Base-by-base conservation (phyloP, 768 basidiomycete genomes). In the Suillus brevipes region DNA sequence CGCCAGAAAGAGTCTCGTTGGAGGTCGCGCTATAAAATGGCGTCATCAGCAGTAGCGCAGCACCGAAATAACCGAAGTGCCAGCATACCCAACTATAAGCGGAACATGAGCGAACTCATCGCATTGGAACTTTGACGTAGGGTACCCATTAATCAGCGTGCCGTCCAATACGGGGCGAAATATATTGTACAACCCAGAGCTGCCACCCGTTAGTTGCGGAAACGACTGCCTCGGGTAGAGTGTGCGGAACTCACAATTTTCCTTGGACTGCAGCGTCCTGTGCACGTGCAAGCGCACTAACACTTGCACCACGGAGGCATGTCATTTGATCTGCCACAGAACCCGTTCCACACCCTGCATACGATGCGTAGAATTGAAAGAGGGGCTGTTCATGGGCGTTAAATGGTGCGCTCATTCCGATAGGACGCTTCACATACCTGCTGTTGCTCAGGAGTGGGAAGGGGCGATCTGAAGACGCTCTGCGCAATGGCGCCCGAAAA, bases 401-500 rank as follows among this genome's bases (percentile, higher is more conserved):
- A 10, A 4, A 5, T 57, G 23, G 23, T 50, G 42, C 61, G 25
- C 43, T 23, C 34, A 53, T 25, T 12, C 49, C 43, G 55, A 60
- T 42, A 55, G 42, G 52, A 53, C 36, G 31, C 18, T 60, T 37
- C 45, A 68, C 75, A n/a, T 59, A 88, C 87, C 77, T 78, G 71
- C 65, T 85, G 83, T 70, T 88, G 79, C 63, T 84, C 82, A 0
- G 84, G 82, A 0, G 77, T 75, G 0, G 87, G 82, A 50, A 89
- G 61, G 6, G 87, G 84, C 0, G 80, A 76, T 23, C 88, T 76
- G 67, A 79, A 86, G 25, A 88, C 82, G 68, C 87, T 89, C 73
- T 90, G 89, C 1, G 83, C 85, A 67, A 90, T 89, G 10, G 84
- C 88, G 8, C 77, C 78, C 12, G 77, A 75, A 73, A 89, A 89